Evolutionary conservation across 768 basidiomycete species (phyloP), one percentile per base, ranked within the genome.

Genomic region (Lentinula lateritia): DNA sequence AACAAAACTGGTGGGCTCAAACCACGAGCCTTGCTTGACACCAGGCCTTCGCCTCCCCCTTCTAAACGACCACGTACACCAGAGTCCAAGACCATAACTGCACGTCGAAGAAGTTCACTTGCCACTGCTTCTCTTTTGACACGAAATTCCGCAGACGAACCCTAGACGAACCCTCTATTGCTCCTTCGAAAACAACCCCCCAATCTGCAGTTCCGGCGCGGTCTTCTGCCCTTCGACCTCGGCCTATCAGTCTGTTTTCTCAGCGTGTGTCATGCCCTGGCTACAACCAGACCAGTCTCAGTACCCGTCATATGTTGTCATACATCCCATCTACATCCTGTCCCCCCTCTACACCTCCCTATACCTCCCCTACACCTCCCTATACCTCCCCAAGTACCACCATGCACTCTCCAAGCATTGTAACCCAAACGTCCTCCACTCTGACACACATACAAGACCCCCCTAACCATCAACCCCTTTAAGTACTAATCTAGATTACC

Each of bases 231-330:
- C 75, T 88, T 53, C 84, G 87, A 60, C 81, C 75, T 60, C 77
- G 88, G 46, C 83, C 90, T 7, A 89, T 92, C 60, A 92, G 89
- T 64, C 90, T 90, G 32, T 76, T 89, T 61, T 86, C 89, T 60
- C 84, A 87, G 50, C 75, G 87, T 63, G n/a, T n/a, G n/a, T n/a
- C n/a, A n/a, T n/a, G n/a, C n/a, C n/a, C n/a, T n/a, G n/a, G n/a
- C n/a, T n/a, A n/a, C n/a, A n/a, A n/a, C n/a, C n/a, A n/a, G n/a
- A n/a, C n/a, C n/a, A n/a, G n/a, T n/a, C n/a, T n/a, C n/a, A n/a
- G n/a, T n/a, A n/a, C n/a, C n/a, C n/a, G n/a, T n/a, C n/a, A n/a
- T n/a, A n/a, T n/a, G n/a, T n/a, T n/a, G n/a, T n/a, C n/a, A n/a
- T n/a, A n/a, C n/a, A n/a, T n/a, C n/a, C n/a, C n/a, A n/a, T n/a